Conservation (phyloP, 106 monocot species). For the Narthecium ossifragum region DNA sequence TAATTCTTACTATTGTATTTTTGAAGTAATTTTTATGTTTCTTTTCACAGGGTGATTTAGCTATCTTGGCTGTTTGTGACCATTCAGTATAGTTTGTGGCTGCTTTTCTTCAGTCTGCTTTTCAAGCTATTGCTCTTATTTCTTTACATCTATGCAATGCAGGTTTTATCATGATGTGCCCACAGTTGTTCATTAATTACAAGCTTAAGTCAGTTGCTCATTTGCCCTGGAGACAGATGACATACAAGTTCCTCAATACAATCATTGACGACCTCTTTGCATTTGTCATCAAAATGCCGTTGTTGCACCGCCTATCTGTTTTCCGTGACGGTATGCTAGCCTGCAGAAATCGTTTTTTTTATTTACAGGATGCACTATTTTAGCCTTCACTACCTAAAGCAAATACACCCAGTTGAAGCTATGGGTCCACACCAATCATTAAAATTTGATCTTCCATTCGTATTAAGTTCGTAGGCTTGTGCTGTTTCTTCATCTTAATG, state of each 20-base stretch:
- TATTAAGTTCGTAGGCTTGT: too few species aligned
- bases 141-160: slow-evolving; percentile 11
- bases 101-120: too few species aligned
- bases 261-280: slow-evolving; percentile 93
- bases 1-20: too few species aligned
- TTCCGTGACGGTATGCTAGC: slow-evolving; percentile 74
- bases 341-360: background rate
- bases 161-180: slow-evolving; percentile 99
- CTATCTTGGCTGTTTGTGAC: too few species aligned
- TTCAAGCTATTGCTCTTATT: too few species aligned
- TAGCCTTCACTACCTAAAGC: too few species aligned
- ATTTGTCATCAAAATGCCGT: slow-evolving; percentile 97
- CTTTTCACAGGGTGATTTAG: too few species aligned
- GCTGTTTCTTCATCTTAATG: background rate
- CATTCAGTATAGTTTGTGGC: too few species aligned
- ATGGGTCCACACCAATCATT: too few species aligned
- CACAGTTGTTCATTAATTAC: slow-evolving; percentile 92
- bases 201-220: slow-evolving; percentile 93
- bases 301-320: slow-evolving; percentile 90
- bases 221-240: slow-evolving; percentile 99
- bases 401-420: too few species aligned
- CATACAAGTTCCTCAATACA: slow-evolving; percentile 97
- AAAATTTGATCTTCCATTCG: too few species aligned
- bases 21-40: too few species aligned
- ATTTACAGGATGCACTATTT: background rate